Conservation (phyloP, 352 stramenopile genomes). For the Pythium biforme region DNA sequence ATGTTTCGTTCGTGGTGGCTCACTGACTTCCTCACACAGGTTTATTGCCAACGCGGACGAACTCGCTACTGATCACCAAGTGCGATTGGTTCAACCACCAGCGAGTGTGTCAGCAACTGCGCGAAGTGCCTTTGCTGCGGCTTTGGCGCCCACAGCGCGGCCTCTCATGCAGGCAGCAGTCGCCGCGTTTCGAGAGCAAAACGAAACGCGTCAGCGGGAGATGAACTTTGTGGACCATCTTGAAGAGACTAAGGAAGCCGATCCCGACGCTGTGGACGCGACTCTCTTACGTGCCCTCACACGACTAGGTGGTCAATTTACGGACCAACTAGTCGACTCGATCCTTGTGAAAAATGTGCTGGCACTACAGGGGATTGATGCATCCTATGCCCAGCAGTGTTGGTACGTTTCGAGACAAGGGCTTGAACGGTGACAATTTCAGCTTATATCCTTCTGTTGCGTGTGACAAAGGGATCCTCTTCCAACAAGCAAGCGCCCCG, state of each 20-base stretch:
- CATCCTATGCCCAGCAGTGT: conserved; percentile 30
- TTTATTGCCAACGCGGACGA: conserved; percentile 21
- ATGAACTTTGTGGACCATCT: conserved; percentile 14
- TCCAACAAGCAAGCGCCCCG: conserved; percentile 21
- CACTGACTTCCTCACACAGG: conserved; percentile 13
- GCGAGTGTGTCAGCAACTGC: conserved; percentile 2
- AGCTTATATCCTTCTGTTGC: neutral
- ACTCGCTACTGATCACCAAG: conserved; percentile 16
- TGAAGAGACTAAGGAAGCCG: conserved; percentile 1
- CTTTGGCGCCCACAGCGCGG: conserved; percentile 22
- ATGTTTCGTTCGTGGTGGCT: neutral
- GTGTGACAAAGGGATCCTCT: conserved; percentile 20
- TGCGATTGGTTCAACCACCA: neutral
- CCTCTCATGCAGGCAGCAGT: conserved; percentile 21
- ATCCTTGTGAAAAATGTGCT: conserved; percentile 22
- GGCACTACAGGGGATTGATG: conserved; percentile 26
- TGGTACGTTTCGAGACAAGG: conserved; percentile 25
- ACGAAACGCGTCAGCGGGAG: conserved; percentile 16
- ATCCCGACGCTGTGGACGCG: neutral
- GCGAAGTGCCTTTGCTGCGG: conserved; percentile 20
- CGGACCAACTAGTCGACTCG: conserved; percentile 25
- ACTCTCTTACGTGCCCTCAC: conserved; percentile 16
- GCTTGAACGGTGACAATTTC: too few species aligned
- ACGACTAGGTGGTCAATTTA: conserved; percentile 20
- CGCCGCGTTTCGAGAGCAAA: conserved; percentile 9